Base-by-base conservation (phyloP, 2,329 filamentous ascomycete species). In the Domatiomyces globalis region DNA sequence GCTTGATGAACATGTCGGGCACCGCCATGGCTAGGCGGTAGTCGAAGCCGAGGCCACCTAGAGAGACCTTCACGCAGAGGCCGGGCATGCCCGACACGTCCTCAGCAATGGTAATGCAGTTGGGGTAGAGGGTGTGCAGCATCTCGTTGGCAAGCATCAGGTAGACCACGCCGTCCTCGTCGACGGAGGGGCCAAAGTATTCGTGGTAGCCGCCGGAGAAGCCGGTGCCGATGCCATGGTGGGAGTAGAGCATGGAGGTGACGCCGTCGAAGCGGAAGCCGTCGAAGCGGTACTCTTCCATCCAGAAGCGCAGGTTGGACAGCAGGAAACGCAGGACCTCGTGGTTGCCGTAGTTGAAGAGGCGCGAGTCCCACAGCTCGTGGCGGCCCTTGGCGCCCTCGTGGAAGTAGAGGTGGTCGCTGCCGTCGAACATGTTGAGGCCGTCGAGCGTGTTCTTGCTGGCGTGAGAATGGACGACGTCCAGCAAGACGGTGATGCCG, bases 1-100 rank as follows among this genome's bases (percentile, higher is more conserved):
- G 87, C 72, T 98, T 98, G 76, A 98, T 98, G 81, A 94, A 98
- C 80, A 98, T 86, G 67, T 98, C 92, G 3, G 92, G 92, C 56
- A 98, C 82, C 4, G 92, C 92, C 92, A 98, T 98, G 51, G 89
- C 89, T 29, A 98, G 79, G 59, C 92, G 81, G 69, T 98, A 98
- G 70, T 98, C 92, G 66, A 98, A 98, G 22, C 92, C 92, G 60
- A 96, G 81, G 56, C 92, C 92, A 17, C 92, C 92, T 1, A 95
- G 74, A 1, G 84, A 83, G 42, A 95, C 73, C 5, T 86, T 81
- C 39, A 98, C 69, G 67, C 92, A 96, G 46, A 98, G 74, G n/a
- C 88, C 90, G 15, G 92, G 92, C 92, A 98, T 98, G 17, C 92
- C 92, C 6, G 90, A 96, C 8, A 98, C 92, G 65, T 98, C 92